Percentiles rank a stretch among this genome's conserved stretches.
Evolutionary conservation across 352 stramenopile species (phyloP).

Genomic region (Phytophthora sp.): DNA sequence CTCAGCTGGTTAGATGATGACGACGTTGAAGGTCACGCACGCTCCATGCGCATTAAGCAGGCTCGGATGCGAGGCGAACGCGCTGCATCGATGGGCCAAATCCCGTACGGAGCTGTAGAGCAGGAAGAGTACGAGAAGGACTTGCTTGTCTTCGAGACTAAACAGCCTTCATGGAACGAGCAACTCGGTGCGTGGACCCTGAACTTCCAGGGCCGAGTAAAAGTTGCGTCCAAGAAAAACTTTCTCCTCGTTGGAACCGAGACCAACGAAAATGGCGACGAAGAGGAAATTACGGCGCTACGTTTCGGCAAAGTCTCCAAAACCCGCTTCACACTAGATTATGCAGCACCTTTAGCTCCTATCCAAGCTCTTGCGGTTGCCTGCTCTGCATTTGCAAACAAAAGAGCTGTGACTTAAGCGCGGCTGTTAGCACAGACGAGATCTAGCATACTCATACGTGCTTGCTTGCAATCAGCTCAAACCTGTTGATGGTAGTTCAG

Average conservation of each 20-base stretch:
- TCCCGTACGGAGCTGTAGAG: conserved; percentile 69
- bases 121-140: conserved; percentile 80
- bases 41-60: conserved; percentile 50
- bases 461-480: conserved; percentile 11
- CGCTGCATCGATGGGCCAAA: conserved; percentile 33
- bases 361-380: conserved; percentile 85
- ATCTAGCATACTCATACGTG: background rate
- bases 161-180: conserved; percentile 87
- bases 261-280: conserved; percentile 60
- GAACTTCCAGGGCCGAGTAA: conserved; percentile 90
- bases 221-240: conserved; percentile 93
- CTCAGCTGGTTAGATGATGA: conserved; percentile 59
- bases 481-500: conserved; percentile 22
- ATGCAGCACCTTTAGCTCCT: conserved; percentile 68
- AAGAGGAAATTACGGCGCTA: conserved; percentile 57
- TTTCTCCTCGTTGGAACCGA: conserved; percentile 77
- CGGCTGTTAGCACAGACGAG: background rate
- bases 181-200: conserved; percentile 85
- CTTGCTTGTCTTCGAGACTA: conserved; percentile 83
- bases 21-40: conserved; percentile 41
- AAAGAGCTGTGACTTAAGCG: conserved; percentile 80
- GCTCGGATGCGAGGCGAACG: conserved; percentile 26
- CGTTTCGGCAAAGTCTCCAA: conserved; percentile 88
- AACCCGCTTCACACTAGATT: conserved; percentile 84
- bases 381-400: conserved; percentile 86